Base-by-base conservation (phyloP, 1,284 basidiomycete species). In the Meripilus lineatus region DNA sequence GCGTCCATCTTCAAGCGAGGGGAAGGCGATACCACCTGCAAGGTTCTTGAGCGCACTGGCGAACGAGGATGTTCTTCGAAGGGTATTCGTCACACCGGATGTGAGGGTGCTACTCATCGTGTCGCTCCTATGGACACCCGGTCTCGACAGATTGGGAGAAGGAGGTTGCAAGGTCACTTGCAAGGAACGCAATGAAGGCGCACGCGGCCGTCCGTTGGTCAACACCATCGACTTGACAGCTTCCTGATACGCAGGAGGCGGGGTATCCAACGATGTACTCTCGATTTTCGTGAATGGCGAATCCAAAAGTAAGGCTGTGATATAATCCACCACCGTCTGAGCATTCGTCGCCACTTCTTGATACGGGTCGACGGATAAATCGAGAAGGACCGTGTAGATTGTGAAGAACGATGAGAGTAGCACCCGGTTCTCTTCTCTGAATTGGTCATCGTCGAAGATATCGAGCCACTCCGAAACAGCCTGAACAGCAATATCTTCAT, bases 331-430 rank as follows among this genome's bases (percentile, higher is more conserved):
- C 17, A 97, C 84, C 0, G 91, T 95, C 58, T 89, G 85, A 0
- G 94, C 93, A 58, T 91, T 81, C 5, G 87, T 83, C 0, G 92
- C 87, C 3, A 99, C 93, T 60, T 98, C 94, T 38, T 87, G 81
- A 59, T 95, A 92, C 1, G 94, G 89, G 58, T 99, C 96, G 8
- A 88, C 86, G 1, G 92, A 92, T 8, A 99, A 74, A 64, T 98
- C 94, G 44, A 98, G 72, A 8, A 99, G 74, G 3, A 89, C 79
- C 25, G 88, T 86, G 58, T 92, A 96, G 54, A 98, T 89, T 21
- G 93, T 93, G 72, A 91, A 93, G 71, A 94, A 93, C 0, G 88
- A 91, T 1, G 89, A 89, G 20, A 97, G 70, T 5, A 94, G 62
- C 4, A 93, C 88, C 15, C 90, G 75, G 57, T 89, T 90, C 58